Percentiles rank a stretch among this genome's conserved stretches.
phyloP scores from a whole-genome alignment of 192 early-diverging fungal species.

The Umbelopsis ramanniana region DNA sequence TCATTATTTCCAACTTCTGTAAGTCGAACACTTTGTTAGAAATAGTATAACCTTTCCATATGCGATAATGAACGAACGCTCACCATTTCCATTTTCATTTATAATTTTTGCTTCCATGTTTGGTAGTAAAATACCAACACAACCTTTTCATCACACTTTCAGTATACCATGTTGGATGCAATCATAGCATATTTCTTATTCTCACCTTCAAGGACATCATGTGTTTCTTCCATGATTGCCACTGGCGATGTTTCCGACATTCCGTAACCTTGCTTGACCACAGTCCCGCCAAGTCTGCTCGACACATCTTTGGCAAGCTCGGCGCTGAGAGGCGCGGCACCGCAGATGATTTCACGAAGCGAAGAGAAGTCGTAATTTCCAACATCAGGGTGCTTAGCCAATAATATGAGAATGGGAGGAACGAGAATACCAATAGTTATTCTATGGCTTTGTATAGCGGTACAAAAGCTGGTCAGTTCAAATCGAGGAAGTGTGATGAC shows the following conservation, averaged over 20 bases:
- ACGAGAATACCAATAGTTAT: conserved; percentile 81
- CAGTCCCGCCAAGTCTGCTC: conserved; percentile 15
- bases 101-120: conserved; percentile 76
- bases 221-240: conserved; percentile 39
- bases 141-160: conserved; percentile 34
- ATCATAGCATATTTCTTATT: neutral
- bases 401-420: conserved; percentile 69
- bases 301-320: conserved; percentile 51
- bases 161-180: neutral
- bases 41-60: neutral
- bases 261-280: conserved; percentile 70
- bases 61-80: neutral
- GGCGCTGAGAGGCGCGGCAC: conserved; percentile 70
- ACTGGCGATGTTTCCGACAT: conserved; percentile 74
- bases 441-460: conserved; percentile 74
- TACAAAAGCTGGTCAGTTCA: conserved; percentile 58
- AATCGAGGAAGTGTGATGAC: conserved; percentile 69
- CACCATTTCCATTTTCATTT: conserved; percentile 65
- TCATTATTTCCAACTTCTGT: conserved; percentile 55
- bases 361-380: conserved; percentile 64
- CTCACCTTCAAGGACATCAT: conserved; percentile 38
- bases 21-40: neutral
- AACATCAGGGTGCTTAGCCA: conserved; percentile 69
- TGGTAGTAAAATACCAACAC: conserved; percentile 75
- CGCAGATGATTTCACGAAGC: conserved; percentile 54